A percentile compares a stretch with the other conserved stretches of the same genome.
phyloP scores from a whole-genome alignment of 176 grass and related monocot species.

The Musa beccarii region DNA sequence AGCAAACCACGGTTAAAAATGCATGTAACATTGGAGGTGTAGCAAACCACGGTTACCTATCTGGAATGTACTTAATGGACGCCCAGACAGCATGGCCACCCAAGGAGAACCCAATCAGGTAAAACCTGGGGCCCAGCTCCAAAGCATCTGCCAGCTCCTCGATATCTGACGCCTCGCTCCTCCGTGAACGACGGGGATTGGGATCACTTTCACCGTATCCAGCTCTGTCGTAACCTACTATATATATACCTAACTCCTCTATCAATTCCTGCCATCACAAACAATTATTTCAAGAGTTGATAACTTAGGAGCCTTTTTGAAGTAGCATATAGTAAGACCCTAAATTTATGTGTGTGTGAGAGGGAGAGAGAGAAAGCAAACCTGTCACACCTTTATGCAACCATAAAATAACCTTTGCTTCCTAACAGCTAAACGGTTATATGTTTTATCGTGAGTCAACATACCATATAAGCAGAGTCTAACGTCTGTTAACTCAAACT shows the following conservation, averaged over 20 bases:
- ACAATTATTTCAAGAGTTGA: not conserved
- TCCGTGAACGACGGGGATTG: constrained; percentile 35
- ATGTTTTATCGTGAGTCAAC: too few relatives aligned
- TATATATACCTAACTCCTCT: constrained; percentile 56
- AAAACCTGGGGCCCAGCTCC: constrained; percentile 43
- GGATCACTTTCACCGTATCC: constrained; percentile 83
- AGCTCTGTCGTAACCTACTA: constrained; percentile 69
- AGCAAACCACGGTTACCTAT: constrained; percentile 18
- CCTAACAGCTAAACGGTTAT: too few relatives aligned
- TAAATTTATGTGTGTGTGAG: too few relatives aligned
- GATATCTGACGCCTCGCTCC: constrained; percentile 51
- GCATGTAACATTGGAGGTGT: too few relatives aligned
- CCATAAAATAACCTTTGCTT: too few relatives aligned
- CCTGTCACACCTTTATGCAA: too few relatives aligned
- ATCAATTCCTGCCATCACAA: constrained; percentile 33
- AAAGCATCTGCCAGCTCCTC: constrained; percentile 66
- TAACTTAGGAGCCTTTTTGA: too few relatives aligned
- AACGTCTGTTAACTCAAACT: too few relatives aligned
- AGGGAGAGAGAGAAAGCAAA: too few relatives aligned
- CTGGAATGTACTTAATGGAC: constrained; percentile 57
- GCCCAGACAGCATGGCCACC: constrained; percentile 73
- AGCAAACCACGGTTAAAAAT: too few relatives aligned
- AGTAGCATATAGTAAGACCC: too few relatives aligned
- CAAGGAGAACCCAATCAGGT: constrained; percentile 53
- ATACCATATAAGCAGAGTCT: too few relatives aligned